Base-by-base conservation (phyloP, 805 yeast species). In the Torulaspora maleeae region DNA sequence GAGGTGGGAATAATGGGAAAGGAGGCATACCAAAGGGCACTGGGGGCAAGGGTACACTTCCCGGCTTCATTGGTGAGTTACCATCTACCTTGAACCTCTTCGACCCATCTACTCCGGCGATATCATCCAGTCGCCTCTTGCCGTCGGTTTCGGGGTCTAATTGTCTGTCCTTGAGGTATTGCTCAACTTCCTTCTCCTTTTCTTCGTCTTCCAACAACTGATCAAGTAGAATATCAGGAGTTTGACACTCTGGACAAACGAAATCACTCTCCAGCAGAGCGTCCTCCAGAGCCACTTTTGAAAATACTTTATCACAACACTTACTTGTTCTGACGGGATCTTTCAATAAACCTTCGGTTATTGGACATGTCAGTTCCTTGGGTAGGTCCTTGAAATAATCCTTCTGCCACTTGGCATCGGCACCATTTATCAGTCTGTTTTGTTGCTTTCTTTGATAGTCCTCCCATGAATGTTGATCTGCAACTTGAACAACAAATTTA, bases 401-500 rank as follows among this genome's bases (percentile, higher is more conserved):
- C 75, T 79, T 52, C 69, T 72, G 12, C 73, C 75, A 62, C 65
- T 67, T 30, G 64, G 74, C 36, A 72, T 77, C 61, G 59, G 71
- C 58, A 67, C 76, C 54, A 47, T 63, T 53, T 48, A 66, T 53
- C 29, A 56, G 43, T 16, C 64, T 45, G 22, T 59, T 55, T 44
- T 64, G 63, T 56, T 67, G 72, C 61, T 81, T 83, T 51, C 86
- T 80, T 61, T 89, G 96, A 60, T 80, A 90, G 38, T 76, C 80
- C 44, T 82, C 80, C 99, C 99, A 91, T 0, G 96, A 83, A 58
- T 82, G 83, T 34, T 80, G 78, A 68, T 93, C 99, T 0, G 98
- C 98, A 49, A 90, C 80, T n/a, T 95, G 96, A 39, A 88, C 84
- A 4, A 93, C 99, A 63, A 86, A 93, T 58, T 90, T 86, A 40